A percentile compares a stretch with the other conserved stretches of the same genome.
Evolutionary conservation across 768 basidiomycete genomes (phyloP).

Genomic region (Harrya chromipes): DNA sequence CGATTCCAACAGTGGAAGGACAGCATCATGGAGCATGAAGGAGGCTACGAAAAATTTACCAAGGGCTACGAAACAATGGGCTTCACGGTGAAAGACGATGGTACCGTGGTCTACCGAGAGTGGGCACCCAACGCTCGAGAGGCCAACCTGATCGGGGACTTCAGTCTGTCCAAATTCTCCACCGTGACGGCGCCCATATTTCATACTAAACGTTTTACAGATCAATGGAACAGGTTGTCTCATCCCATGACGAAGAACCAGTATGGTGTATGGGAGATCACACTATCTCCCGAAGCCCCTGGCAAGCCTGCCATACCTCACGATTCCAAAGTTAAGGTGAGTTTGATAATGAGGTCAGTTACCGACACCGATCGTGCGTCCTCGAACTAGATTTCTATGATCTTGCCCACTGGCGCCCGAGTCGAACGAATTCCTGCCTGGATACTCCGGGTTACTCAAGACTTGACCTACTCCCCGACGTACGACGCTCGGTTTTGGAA

Average conservation of each 20-base stretch:
- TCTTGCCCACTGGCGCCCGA: constrained; percentile 69
- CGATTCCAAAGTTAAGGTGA: constrained; percentile 91
- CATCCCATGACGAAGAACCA: constrained; percentile 83
- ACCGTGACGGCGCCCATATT: not conserved
- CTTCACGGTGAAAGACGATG: constrained; percentile 64
- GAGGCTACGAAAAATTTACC: constrained; percentile 73
- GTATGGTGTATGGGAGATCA: constrained; percentile 90
- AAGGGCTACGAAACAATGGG: constrained; percentile 61
- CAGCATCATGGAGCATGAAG: constrained; percentile 72
- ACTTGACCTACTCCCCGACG: constrained; percentile 80
- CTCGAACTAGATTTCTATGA: constrained; percentile 80
- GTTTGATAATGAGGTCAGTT: constrained; percentile 11
- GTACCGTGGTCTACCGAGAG: constrained; percentile 81
- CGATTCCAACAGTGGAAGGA: constrained; percentile 73
- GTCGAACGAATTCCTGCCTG: constrained; percentile 93
- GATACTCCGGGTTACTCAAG: constrained; percentile 95
- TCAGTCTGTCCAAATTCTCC: constrained; percentile 69
- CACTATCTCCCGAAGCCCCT: constrained; percentile 58
- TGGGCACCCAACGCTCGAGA: constrained; percentile 92
- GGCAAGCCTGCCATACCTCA: constrained; percentile 87
- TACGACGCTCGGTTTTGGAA: constrained; percentile 99
- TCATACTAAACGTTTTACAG: constrained; percentile 38
- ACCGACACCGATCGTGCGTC: not conserved
- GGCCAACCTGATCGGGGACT: constrained; percentile 89
- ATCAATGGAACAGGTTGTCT: constrained; percentile 81